Evolutionary conservation across 495 filamentous ascomycete genomes (phyloP), one percentile per base, ranked within the genome.

Genomic region (Tuber borchii): DNA sequence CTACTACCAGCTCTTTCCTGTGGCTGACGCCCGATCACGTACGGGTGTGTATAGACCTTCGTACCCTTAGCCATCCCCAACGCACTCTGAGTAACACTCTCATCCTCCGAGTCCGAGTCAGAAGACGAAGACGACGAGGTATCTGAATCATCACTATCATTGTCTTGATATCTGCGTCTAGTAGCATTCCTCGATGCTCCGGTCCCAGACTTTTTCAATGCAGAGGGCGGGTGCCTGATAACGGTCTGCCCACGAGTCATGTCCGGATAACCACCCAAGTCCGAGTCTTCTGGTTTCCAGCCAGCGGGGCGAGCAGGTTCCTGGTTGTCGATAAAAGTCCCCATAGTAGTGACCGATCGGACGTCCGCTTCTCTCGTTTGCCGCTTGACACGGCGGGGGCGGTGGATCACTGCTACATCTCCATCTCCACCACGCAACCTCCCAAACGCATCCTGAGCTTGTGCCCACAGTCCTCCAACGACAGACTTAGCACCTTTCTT

Each of bases 51-150:
- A 45, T 83, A 83, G 40, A 79, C 76, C 44, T 83, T 83, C 19
- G 77, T 78, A 12, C 81, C 81, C 40, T 83, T 80, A 22, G 81
- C 81, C 80, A 82, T 82, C 26, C 81, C 81, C n/a, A 82, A 68
- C 68, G 80, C 76, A 45, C 74, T 79, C 69, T 76, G 78, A 71
- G 77, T 69, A 34, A 80, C 76, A 20, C 69, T 72, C 34, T 71
- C 74, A 6, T 61, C 72, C 31, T 83, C 81, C 31, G 79, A 78
- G 34, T 83, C 81, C 0, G 79, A 77, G 70, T 83, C 81, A 0
- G 79, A 69, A 12, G 79, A 77, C 1, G 74, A 75, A n/a, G 82
- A 80, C n/a, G 79, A 79, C 19, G 40, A 39, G 20, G 73, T 72
- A 17, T 78, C 76, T 7, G 79, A 77, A 31, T 69, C 56, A 42